Conservation (phyloP, 805 yeast genomes). For the Wickerhamiella vanderwaltii region DNA sequence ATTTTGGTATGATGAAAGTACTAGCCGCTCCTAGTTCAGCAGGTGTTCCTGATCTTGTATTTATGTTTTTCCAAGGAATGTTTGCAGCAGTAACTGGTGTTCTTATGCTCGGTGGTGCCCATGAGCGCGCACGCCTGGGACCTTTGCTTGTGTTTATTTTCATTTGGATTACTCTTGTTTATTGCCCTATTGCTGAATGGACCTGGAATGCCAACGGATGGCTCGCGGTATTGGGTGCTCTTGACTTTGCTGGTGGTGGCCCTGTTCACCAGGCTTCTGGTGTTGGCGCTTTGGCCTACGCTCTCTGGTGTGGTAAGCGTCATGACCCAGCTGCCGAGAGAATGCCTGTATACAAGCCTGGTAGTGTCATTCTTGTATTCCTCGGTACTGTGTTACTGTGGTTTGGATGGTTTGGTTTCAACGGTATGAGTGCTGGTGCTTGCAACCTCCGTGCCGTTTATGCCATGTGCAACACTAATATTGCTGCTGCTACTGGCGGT, state of each 20-base stretch:
- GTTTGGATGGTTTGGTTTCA: constrained; percentile 99
- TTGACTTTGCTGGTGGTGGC: constrained; percentile 98
- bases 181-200: constrained; percentile 95
- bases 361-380: constrained; percentile 79
- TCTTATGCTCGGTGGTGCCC: constrained; percentile 94
- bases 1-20: constrained; percentile 69
- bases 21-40: constrained; percentile 69
- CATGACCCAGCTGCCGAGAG: constrained; percentile 56
- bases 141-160: constrained; percentile 95
- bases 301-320: constrained; percentile 85
- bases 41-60: constrained; percentile 79
- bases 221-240: constrained; percentile 69
- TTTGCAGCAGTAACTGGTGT: constrained; percentile 89
- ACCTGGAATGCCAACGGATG: constrained; percentile 94
- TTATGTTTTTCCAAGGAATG: constrained; percentile 91
- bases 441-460: constrained; percentile 89
- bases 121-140: constrained; percentile 90
- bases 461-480: constrained; percentile 83
- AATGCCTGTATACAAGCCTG: constrained; percentile 86
- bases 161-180: constrained; percentile 88
- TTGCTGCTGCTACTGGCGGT: constrained; percentile 91
- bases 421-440: constrained; percentile 96
- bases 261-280: constrained; percentile 96
- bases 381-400: constrained; percentile 89
- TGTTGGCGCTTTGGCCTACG: constrained; percentile 87